Evolutionary conservation across 2,329 filamentous ascomycete genomes (phyloP).

Genomic region (Colletotrichum sp.): DNA sequence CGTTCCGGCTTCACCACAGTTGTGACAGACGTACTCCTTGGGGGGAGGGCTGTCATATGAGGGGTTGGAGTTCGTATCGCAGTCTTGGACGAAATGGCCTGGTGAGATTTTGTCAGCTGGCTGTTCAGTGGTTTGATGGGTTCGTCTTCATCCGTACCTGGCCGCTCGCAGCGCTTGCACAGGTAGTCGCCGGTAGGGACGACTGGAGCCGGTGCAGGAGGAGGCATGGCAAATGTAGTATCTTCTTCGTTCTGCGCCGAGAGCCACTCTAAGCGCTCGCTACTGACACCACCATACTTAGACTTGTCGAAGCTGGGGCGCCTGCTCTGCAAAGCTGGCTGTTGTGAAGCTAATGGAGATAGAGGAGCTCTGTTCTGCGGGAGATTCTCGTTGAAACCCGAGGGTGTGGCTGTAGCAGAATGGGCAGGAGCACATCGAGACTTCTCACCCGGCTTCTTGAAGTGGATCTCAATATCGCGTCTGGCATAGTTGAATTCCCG

Average conservation of each 20-base stretch:
- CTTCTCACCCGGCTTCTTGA: neutral
- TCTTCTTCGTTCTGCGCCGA: neutral
- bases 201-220: neutral
- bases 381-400: neutral
- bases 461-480: conserved; percentile 16
- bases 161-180: conserved; percentile 10
- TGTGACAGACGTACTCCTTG: conserved; percentile 19
- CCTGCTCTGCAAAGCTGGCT: neutral
- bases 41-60: neutral
- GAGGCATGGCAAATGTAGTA: neutral
- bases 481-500: conserved; percentile 5
- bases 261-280: neutral
- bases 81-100: conserved; percentile 24
- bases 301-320: neutral
- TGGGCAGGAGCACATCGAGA: neutral
- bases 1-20: conserved; percentile 17
- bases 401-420: neutral
- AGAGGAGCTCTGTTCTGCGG: neutral
- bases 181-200: conserved; percentile 1
- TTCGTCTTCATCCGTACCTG: neutral
- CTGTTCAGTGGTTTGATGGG: neutral
- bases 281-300: neutral
- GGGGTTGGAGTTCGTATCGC: conserved; percentile 6
- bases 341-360: neutral
- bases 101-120: neutral